These are phyloP conservation scores for Diaporthe amygdali DNA, from an alignment of 2,329 filamentous ascomycete species.

Conservation along the genomic window DNA sequence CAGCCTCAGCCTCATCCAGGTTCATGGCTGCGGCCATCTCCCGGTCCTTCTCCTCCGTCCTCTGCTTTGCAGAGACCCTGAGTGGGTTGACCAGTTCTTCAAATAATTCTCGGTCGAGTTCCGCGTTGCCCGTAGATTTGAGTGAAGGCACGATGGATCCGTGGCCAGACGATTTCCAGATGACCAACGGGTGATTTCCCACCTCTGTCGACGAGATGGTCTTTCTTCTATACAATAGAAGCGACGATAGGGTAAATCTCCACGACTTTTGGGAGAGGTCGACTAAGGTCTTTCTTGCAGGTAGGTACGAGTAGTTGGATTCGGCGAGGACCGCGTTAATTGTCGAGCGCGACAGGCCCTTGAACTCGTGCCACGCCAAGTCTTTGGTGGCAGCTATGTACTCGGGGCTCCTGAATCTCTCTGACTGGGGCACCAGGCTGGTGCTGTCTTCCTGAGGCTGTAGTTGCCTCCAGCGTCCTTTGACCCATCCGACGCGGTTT, in stretches of 20 bases:
- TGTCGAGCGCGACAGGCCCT: conserved; percentile 72
- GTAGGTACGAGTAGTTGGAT: conserved; percentile 78
- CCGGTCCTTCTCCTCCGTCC: conserved; percentile 57
- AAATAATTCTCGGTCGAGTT: conserved; percentile 68
- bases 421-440: conserved; percentile 56
- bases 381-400: conserved; percentile 73
- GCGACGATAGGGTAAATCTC: conserved; percentile 73
- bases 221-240: conserved; percentile 70
- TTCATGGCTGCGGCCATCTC: conserved; percentile 60
- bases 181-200: conserved; percentile 66
- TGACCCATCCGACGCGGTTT: conserved; percentile 72
- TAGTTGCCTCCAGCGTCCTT: conserved; percentile 65
- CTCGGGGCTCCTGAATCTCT: conserved; percentile 69
- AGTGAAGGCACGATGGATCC: conserved; percentile 65
- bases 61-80: conserved; percentile 45
- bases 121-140: conserved; percentile 67
- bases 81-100: conserved; percentile 61
- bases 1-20: conserved; percentile 62
- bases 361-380: conserved; percentile 78
- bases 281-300: conserved; percentile 72
- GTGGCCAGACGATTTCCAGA: conserved; percentile 63
- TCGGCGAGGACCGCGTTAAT: conserved; percentile 82
- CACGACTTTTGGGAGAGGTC: conserved; percentile 75
- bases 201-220: conserved; percentile 56
- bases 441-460: conserved; percentile 32